A percentile compares a stretch with the other conserved stretches of the same genome.
Conservation (phyloP, 768 basidiomycete species). For the Kwoniella europaea region DNA sequence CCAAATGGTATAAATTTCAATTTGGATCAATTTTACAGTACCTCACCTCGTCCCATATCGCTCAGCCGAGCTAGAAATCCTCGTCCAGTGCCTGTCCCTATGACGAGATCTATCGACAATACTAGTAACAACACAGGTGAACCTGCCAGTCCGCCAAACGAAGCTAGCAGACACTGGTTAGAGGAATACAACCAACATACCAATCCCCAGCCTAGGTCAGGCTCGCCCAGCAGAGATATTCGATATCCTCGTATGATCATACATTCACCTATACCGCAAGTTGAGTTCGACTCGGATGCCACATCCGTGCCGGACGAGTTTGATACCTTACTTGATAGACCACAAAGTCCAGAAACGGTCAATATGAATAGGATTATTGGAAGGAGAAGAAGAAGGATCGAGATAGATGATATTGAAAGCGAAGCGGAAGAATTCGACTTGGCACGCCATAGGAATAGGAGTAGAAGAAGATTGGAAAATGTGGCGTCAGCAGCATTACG, state of each 20-base stretch:
- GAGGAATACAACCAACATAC: slow-evolving; percentile 12
- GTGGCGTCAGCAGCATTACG: too few species aligned
- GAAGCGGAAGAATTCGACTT: neutral
- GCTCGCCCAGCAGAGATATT: neutral
- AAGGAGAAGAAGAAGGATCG: slow-evolving; percentile 2
- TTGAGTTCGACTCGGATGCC: slow-evolving; percentile 9
- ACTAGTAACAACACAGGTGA: neutral
- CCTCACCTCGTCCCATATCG: slow-evolving; percentile 14
- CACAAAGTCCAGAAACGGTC: neutral
- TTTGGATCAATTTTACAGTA: neutral
- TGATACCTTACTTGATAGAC: slow-evolving; percentile 14
- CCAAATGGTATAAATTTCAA: neutral
- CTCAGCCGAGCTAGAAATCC: slow-evolving; percentile 10
- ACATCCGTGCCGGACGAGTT: slow-evolving; percentile 21
- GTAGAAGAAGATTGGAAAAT: neutral
- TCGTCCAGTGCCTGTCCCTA: neutral
- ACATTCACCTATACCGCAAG: neutral
- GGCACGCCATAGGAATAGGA: neutral
- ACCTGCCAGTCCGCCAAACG: slow-evolving; percentile 8
- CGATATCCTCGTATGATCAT: neutral
- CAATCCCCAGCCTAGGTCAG: neutral
- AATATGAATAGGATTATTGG: neutral
- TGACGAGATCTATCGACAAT: neutral
- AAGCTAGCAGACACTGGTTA: slow-evolving; percentile 17
- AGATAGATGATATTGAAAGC: neutral